These are phyloP conservation scores for Talaromyces sp. DNA, from an alignment of 2,329 filamentous ascomycete genomes.

Conservation along the genomic window DNA sequence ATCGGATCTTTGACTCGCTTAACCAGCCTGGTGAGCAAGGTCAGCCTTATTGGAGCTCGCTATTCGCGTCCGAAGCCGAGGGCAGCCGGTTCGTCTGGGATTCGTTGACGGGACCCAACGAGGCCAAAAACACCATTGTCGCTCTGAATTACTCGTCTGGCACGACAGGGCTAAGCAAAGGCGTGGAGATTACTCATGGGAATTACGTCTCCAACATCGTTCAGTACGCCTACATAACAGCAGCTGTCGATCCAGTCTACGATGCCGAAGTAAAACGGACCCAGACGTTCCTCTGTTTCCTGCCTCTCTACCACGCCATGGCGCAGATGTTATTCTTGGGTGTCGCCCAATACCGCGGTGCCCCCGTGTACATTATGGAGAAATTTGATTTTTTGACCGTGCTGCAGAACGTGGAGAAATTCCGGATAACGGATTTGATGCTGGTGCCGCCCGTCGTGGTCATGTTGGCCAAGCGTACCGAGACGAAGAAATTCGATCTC, in stretches of 20 bases:
- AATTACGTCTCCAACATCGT: slow-evolving; percentile 69
- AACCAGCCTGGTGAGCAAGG: slow-evolving; percentile 25
- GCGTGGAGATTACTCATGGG: slow-evolving; percentile 74
- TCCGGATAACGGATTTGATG: slow-evolving; percentile 61
- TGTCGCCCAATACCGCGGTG: slow-evolving; percentile 54
- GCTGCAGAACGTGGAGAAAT: slow-evolving; percentile 63
- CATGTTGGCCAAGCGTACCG: slow-evolving; percentile 66
- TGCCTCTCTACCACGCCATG: slow-evolving; percentile 74
- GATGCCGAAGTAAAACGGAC: slow-evolving; percentile 38
- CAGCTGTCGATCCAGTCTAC: slow-evolving; percentile 46
- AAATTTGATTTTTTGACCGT: slow-evolving; percentile 71
- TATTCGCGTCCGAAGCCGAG: slow-evolving; percentile 50
- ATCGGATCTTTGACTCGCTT: not conserved
- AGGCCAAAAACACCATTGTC: slow-evolving; percentile 42
- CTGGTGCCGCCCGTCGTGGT: slow-evolving; percentile 74
- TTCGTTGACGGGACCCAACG: slow-evolving; percentile 33
- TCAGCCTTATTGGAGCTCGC: slow-evolving; percentile 57
- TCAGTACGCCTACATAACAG: slow-evolving; percentile 51
- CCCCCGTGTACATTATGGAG: slow-evolving; percentile 73
- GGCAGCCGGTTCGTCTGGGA: slow-evolving; percentile 62
- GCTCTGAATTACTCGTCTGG: slow-evolving; percentile 72
- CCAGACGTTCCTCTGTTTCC: slow-evolving; percentile 56
- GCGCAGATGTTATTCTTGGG: slow-evolving; percentile 62
- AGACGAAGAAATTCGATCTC: slow-evolving; percentile 62
- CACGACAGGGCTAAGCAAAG: slow-evolving; percentile 79